These are phyloP conservation scores for Chaetomium fimeti DNA, from an alignment of 495 filamentous ascomycete genomes.

Conservation along the genomic window DNA sequence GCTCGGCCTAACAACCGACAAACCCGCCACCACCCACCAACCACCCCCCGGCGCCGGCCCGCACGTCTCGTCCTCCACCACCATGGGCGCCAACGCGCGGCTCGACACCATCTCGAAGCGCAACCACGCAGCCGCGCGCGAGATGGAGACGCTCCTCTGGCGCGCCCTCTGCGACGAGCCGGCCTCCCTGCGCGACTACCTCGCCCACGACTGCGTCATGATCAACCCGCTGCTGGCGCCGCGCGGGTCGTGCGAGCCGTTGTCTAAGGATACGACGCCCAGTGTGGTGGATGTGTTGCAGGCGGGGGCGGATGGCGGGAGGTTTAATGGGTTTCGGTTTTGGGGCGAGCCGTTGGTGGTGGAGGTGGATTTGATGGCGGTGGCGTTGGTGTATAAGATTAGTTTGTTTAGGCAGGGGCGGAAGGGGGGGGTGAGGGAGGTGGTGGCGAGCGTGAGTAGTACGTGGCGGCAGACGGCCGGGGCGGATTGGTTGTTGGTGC, in stretches of 20 bases:
- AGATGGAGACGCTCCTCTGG: constrained; percentile 40
- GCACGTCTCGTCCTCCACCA: constrained; percentile 23
- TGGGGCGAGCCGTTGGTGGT: constrained; percentile 35
- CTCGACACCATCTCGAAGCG: constrained; percentile 43
- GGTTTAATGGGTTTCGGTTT: constrained; percentile 31
- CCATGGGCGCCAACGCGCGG: constrained; percentile 28
- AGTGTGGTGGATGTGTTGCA: constrained; percentile 29
- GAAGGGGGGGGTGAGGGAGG: constrained; percentile 28
- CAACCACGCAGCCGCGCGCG: constrained; percentile 39
- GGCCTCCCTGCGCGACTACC: constrained; percentile 34
- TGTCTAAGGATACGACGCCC: constrained; percentile 31
- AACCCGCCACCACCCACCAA: constrained; percentile 14
- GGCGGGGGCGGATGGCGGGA: constrained; percentile 19
- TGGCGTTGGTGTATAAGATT: constrained; percentile 35
- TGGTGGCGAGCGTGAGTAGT: constrained; percentile 29
- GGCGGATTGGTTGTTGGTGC: constrained; percentile 39
- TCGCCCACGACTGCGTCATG: constrained; percentile 41
- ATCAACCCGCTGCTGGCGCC: constrained; percentile 37
- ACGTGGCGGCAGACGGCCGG: constrained; percentile 41
- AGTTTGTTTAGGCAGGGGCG: constrained; percentile 28
- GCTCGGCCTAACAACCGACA: constrained; percentile 13
- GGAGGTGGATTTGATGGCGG: constrained; percentile 41
- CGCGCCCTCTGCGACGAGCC: constrained; percentile 39
- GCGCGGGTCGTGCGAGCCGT: constrained; percentile 18
- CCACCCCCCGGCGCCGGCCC: constrained; percentile 22